Base-by-base conservation (phyloP, 2,329 filamentous ascomycete species). In the Verticillium nubilum region DNA sequence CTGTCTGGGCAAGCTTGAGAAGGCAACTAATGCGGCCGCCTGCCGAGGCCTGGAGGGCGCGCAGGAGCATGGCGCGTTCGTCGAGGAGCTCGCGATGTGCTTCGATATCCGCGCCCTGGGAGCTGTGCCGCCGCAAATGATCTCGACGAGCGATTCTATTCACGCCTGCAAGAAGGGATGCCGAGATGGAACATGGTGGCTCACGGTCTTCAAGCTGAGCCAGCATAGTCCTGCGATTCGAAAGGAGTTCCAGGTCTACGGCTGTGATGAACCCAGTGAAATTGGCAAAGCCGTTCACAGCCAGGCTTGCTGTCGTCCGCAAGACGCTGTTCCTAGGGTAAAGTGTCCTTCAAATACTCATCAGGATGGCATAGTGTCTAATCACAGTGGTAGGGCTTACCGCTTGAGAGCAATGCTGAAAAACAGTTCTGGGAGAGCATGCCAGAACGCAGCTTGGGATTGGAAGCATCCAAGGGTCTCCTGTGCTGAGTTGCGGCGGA, bases 401-500 rank as follows among this genome's bases (percentile, higher is more conserved):
- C 60, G 62, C 54, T 60, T 61, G 15, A 64, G 67, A 54, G 66
- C 70, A 25, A 79, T 66, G 9, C 68, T 67, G 67, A 70, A 75
- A 19, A 85, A 72, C 10, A 86, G 65, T 0, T 81, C 78, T 0
- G 85, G 82, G 27, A 87, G 74, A 2, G 68, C 62, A 31, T 69
- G 63, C 85, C 85, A 88, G 63, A 87, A 81, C 3, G 72, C 66
- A 33, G 68, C 73, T 60, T 85, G 72, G 31, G 73, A 29, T 28
- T 53, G 13, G 15, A 53, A 53, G 25, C 7, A 53, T 13, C 25
- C 52, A 13, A 53, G 27, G 15, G 25, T 29, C 26, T n/a, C 25
- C 9, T 53, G 25, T 53, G 52, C 25, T 19, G 25, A 17, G 15
- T 19, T 29, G 27, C 25, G 25, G 17, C 52, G 52, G 52, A 53